phyloP scores from a whole-genome alignment of 371 early-diverging fungal genomes.

The Nematocida sp. region DNA sequence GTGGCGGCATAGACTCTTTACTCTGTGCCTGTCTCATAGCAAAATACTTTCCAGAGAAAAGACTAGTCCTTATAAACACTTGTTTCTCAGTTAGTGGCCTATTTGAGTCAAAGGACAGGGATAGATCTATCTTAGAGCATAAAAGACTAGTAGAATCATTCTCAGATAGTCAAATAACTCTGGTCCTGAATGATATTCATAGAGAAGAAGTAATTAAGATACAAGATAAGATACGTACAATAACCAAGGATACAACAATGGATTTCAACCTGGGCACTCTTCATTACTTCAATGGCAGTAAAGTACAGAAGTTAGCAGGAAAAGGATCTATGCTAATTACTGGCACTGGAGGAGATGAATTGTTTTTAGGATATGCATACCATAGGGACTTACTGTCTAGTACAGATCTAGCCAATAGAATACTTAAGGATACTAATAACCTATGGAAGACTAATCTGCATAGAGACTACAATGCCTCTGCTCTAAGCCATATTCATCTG shows the following conservation, averaged over 20 bases:
- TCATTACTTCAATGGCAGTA: conserved; percentile 32
- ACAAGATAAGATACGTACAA: background rate
- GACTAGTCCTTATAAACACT: conserved; percentile 29
- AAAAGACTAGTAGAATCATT: background rate
- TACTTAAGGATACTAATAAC: background rate
- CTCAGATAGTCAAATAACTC: background rate
- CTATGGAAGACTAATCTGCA: conserved; percentile 31
- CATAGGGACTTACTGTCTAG: conserved; percentile 9
- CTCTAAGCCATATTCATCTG: background rate
- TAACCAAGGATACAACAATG: conserved; percentile 17
- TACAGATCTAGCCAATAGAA: background rate
- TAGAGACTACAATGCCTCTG: conserved; percentile 22
- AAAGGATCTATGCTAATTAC: conserved; percentile 7
- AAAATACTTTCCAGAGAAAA: conserved; percentile 10
- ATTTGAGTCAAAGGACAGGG: conserved; percentile 15
- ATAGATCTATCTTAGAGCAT: background rate
- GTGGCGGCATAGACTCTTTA: conserved; percentile 49
- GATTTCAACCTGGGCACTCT: conserved; percentile 44
- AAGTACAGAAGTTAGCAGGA: background rate
- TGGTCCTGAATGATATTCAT: conserved; percentile 16
- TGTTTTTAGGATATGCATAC: conserved; percentile 32
- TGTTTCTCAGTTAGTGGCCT: background rate
- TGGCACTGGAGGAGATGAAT: conserved; percentile 45
- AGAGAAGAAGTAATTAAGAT: conserved; percentile 8
- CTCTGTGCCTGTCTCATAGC: conserved; percentile 20